Conservation (phyloP, 225 moss, liverwort and hornwort species). For the Straminergon stramineum region DNA sequence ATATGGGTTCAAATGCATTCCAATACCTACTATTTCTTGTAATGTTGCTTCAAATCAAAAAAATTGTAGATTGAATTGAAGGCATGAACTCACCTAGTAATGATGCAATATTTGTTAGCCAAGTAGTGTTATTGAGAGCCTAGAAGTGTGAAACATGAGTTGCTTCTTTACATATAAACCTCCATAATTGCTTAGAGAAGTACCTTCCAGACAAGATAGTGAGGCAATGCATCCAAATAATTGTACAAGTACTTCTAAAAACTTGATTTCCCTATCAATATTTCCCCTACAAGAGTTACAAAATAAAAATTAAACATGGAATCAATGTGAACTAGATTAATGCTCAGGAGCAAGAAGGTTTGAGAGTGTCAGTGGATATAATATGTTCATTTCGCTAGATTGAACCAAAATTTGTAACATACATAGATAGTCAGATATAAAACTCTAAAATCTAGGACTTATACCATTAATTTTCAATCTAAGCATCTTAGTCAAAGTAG, state of each 20-base stretch:
- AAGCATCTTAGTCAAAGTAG: not conserved
- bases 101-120: not conserved
- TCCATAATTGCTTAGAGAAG: not conserved
- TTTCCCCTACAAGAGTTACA: fast-evolving
- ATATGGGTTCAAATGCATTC: not conserved
- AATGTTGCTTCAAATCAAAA: not conserved
- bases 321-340: not conserved
- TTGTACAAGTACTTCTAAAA: not conserved
- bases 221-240: not conserved
- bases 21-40: not conserved
- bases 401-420: not conserved
- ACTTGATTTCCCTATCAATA: not conserved
- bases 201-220: not conserved
- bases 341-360: fast-evolving
- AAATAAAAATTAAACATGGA: not conserved
- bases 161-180: not conserved
- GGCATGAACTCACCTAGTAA: fast-evolving
- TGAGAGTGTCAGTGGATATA: not conserved
- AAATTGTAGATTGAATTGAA: not conserved
- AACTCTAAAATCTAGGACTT: not conserved
- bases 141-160: not conserved
- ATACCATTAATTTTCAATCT: not conserved
- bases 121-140: not conserved
- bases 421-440: fast-evolving
- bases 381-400: not conserved